phyloP scores from a whole-genome alignment of 2,329 filamentous ascomycete species.

The Meredithiella fracta region DNA sequence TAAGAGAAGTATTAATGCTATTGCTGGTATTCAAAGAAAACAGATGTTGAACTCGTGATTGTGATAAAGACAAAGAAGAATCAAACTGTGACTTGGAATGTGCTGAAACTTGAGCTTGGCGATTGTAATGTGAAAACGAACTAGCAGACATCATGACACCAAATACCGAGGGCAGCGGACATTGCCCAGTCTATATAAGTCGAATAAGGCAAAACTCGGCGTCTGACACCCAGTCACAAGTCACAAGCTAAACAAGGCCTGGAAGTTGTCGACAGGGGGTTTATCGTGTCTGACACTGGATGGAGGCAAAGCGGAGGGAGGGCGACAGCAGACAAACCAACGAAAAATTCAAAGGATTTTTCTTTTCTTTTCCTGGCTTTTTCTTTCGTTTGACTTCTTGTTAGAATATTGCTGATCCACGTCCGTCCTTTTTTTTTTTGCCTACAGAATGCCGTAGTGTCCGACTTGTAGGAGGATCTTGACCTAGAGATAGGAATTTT shows the following conservation, averaged over 20 bases:
- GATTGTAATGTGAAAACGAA: slow-evolving; percentile 16
- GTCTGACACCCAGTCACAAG: slow-evolving; percentile 3
- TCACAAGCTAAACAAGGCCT: neutral
- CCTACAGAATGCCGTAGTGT: no score
- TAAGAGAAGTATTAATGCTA: neutral
- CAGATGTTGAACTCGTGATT: neutral
- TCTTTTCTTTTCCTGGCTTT: neutral
- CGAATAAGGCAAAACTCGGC: slow-evolving; percentile 1
- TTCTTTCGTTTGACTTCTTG: neutral
- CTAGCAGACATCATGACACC: slow-evolving; percentile 17
- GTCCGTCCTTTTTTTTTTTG: neutral
- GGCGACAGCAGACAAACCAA: neutral
- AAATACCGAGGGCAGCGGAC: slow-evolving; percentile 4
- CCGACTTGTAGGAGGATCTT: neutral
- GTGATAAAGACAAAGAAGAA: neutral
- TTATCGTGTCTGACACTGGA: slow-evolving; percentile 4
- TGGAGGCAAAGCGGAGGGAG: neutral
- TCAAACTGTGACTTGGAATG: neutral
- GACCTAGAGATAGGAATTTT: neutral
- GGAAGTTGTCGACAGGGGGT: neutral
- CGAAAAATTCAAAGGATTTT: neutral
- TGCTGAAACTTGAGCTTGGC: slow-evolving; percentile 2
- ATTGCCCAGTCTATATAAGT: slow-evolving; percentile 13
- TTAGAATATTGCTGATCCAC: neutral
- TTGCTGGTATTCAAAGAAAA: neutral